Evolutionary conservation across 1,284 basidiomycete genomes (phyloP).

Genomic region (Takashimella koratensis): DNA sequence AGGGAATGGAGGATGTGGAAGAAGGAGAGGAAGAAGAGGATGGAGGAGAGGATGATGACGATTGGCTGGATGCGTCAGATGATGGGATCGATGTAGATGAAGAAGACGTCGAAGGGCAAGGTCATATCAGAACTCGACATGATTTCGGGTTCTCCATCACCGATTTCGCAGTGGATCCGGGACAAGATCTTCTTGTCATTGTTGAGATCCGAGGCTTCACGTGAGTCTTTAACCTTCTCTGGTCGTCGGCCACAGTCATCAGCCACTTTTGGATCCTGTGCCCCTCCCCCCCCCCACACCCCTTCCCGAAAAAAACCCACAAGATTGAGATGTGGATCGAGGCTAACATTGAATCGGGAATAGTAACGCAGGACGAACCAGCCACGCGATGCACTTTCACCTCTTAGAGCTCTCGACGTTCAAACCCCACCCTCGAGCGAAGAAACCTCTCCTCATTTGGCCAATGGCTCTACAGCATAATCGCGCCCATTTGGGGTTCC

Average conservation of each 20-base stretch:
- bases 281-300: no score
- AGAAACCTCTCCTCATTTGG: slow-evolving; percentile 26
- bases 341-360: no score
- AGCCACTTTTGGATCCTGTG: no score
- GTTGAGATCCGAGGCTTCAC: no score
- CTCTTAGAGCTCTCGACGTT: slow-evolving; percentile 40
- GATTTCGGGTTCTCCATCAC: slow-evolving; percentile 35
- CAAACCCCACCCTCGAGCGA: slow-evolving; percentile 40
- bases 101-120: slow-evolving; percentile 43
- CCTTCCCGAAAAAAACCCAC: no score
- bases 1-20: slow-evolving; percentile 5
- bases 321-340: no score
- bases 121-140: slow-evolving; percentile 23
- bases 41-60: slow-evolving; percentile 8
- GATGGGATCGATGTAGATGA: slow-evolving; percentile 14
- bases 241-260: no score
- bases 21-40: slow-evolving; percentile 9
- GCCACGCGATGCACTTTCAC: slow-evolving; percentile 32
- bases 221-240: no score
- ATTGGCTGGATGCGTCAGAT: slow-evolving; percentile 6
- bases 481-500: slow-evolving; percentile 31
- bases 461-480: slow-evolving; percentile 12
- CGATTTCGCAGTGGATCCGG: slow-evolving; percentile 48
- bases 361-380: no score
- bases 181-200: slow-evolving; percentile 43